phyloP scores from a whole-genome alignment of 306 rosid species.

The Astragalus membranaceus region DNA sequence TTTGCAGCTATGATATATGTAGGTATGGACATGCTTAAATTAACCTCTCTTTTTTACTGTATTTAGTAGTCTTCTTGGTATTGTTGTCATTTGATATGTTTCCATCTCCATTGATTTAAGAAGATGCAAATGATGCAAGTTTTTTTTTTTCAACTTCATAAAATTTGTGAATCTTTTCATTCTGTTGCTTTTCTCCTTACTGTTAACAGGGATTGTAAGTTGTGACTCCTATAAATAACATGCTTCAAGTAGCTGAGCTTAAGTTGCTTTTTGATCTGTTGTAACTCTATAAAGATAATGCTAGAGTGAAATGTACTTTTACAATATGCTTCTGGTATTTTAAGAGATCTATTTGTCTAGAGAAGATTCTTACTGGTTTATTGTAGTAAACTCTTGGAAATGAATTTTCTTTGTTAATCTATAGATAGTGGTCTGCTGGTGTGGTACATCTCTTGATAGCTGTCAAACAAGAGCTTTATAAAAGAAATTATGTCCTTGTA shows the following conservation, averaged over 20 bases:
- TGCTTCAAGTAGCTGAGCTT: neutral
- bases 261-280: neutral
- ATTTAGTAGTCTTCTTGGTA: neutral
- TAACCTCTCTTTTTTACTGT: neutral
- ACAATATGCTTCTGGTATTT: neutral
- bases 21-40: slow-evolving; percentile 7
- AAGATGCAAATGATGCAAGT: neutral
- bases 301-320: neutral
- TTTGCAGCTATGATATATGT: slow-evolving; percentile 13
- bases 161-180: neutral
- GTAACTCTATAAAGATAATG: neutral
- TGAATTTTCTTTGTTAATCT: neutral
- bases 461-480: neutral
- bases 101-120: neutral
- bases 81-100: slow-evolving; percentile 5
- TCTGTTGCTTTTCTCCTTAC: neutral
- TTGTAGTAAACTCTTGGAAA: neutral
- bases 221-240: neutral
- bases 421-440: neutral
- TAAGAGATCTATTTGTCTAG: neutral
- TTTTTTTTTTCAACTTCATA: neutral
- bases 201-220: neutral
- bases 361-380: neutral
- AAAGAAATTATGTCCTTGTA: neutral
- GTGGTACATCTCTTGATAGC: neutral